phyloP scores from a whole-genome alignment of 768 basidiomycete species.

The Auriscalpium microsporum region DNA sequence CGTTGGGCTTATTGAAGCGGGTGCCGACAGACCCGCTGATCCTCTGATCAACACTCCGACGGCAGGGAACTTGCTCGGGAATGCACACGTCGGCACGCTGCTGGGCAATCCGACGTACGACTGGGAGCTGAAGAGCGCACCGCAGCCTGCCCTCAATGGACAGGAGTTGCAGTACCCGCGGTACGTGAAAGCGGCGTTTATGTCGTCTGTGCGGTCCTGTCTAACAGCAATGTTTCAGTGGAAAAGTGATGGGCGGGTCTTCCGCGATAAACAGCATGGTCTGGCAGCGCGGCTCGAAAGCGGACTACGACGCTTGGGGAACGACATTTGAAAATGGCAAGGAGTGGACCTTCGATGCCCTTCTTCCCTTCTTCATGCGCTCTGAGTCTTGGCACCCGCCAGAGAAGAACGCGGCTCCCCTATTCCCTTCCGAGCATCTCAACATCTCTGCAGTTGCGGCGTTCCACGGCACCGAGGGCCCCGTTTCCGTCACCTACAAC shows the following conservation, averaged over 20 bases:
- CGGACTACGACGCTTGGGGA: conserved; percentile 13
- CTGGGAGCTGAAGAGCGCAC: conserved; percentile 11
- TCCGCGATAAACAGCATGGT: conserved; percentile 14
- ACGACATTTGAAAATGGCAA: conserved; percentile 7
- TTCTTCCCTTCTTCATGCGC: conserved; percentile 9
- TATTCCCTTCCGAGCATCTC: conserved; percentile 3
- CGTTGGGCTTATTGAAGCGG: conserved; percentile 13
- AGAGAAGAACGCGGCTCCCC: conserved; percentile 1
- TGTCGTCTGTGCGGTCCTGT: no score
- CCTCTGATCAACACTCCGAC: conserved; percentile 12
- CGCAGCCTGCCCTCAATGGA: conserved; percentile 9
- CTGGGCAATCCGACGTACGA: conserved; percentile 12
- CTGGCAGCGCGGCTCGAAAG: conserved; percentile 11
- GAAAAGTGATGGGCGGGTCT: conserved; percentile 13
- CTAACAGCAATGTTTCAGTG: not conserved
- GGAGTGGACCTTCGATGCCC: conserved; percentile 9
- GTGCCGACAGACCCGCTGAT: conserved; percentile 8
- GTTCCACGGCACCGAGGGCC: conserved; percentile 2
- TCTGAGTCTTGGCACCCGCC: conserved; percentile 12
- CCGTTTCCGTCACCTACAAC: conserved; percentile 11
- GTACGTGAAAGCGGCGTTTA: not conserved
- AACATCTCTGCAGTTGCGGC: conserved; percentile 3
- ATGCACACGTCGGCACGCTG: conserved; percentile 9
- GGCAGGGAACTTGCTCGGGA: conserved; percentile 11
- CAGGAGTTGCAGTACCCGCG: conserved; percentile 9